These are phyloP conservation scores for Nigrospora sphaerica DNA, from an alignment of 2,329 filamentous ascomycete genomes.

Conservation along the genomic window DNA sequence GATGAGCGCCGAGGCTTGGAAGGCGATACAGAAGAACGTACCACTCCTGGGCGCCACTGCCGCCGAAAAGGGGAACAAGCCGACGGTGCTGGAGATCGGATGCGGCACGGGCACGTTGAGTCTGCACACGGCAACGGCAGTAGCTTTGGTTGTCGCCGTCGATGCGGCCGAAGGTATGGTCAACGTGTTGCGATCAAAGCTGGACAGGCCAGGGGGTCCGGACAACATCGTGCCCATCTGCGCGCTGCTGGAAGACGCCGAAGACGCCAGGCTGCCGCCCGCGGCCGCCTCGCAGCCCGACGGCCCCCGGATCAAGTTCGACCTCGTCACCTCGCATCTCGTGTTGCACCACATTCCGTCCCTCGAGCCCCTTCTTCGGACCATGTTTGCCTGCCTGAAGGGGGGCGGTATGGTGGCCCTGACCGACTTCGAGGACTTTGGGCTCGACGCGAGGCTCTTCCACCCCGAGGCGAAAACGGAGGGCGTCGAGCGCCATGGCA, in stretches of 20 bases:
- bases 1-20: slow-evolving; percentile 33
- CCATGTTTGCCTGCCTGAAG: slow-evolving; percentile 37
- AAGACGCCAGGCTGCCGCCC: slow-evolving; percentile 33
- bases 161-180: slow-evolving; percentile 51
- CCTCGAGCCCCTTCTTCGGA: neutral
- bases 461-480: slow-evolving; percentile 42
- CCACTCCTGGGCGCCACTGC: slow-evolving; percentile 20
- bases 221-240: slow-evolving; percentile 38
- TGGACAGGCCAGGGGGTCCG: slow-evolving; percentile 18
- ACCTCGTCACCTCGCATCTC: slow-evolving; percentile 38
- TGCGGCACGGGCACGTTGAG: slow-evolving; percentile 50
- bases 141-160: slow-evolving; percentile 40
- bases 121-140: slow-evolving; percentile 38
- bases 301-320: slow-evolving; percentile 31
- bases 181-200: slow-evolving; percentile 36
- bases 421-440: slow-evolving; percentile 52
- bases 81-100: slow-evolving; percentile 47
- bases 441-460: slow-evolving; percentile 41
- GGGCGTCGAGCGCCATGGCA: slow-evolving; percentile 48
- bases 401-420: slow-evolving; percentile 40
- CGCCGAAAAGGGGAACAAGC: slow-evolving; percentile 4
- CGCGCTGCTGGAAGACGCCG: slow-evolving; percentile 28
- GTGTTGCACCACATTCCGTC: slow-evolving; percentile 18
- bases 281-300: slow-evolving; percentile 15
- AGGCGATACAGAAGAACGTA: slow-evolving; percentile 33